Evolutionary conservation across 2,329 filamentous ascomycete genomes (phyloP).

Genomic region (Claviceps sp.): DNA sequence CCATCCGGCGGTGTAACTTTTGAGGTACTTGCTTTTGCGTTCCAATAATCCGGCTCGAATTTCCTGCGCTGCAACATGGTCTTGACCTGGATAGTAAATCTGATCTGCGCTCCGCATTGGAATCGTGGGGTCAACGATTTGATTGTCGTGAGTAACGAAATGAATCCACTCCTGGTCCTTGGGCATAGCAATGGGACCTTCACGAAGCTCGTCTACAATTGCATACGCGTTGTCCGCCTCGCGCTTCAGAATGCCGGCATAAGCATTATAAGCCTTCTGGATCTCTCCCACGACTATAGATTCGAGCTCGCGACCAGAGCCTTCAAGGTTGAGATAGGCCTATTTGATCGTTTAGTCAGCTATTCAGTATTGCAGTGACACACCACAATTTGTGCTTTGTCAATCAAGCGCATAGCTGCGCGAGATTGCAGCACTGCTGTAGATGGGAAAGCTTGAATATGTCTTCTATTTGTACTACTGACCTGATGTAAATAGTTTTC

Average conservation of each 20-base stretch:
- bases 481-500: conserved; percentile 94
- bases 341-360: conserved; percentile 20
- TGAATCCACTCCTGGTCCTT: conserved; percentile 84
- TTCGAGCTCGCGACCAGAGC: conserved; percentile 86
- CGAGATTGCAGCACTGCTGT: background rate
- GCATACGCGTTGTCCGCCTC: conserved; percentile 74
- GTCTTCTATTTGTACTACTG: conserved; percentile 15
- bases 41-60: conserved; percentile 85
- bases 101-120: conserved; percentile 66
- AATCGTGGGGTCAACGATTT: conserved; percentile 75
- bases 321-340: conserved; percentile 91
- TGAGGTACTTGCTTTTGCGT: conserved; percentile 96
- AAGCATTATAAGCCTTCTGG: conserved; percentile 92
- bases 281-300: conserved; percentile 95
- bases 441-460: background rate
- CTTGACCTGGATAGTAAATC: conserved; percentile 82
- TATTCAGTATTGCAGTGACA: background rate
- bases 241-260: conserved; percentile 79
- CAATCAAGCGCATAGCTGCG: too few relatives aligned
- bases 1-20: conserved; percentile 94
- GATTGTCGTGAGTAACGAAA: conserved; percentile 68
- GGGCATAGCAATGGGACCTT: conserved; percentile 80
- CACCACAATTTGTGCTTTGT: background rate
- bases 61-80: conserved; percentile 70
- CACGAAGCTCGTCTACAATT: conserved; percentile 67